Percentiles rank a stretch among this genome's conserved stretches.
phyloP scores from a whole-genome alignment of 2,329 filamentous ascomycete genomes.

The Penicillium sp. region DNA sequence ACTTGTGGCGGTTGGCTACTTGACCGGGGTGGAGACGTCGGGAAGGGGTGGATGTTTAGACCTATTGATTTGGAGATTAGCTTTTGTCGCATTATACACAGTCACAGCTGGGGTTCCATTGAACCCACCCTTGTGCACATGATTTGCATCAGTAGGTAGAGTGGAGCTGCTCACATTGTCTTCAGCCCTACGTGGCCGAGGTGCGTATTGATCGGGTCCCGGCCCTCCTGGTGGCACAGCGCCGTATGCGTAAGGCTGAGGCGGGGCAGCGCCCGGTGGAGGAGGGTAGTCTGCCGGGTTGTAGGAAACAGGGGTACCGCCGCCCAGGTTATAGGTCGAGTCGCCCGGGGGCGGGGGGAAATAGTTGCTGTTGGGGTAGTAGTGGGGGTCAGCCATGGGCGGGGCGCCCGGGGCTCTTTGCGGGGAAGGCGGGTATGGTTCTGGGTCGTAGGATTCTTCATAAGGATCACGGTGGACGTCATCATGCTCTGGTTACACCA shows the following conservation, averaged over 20 bases:
- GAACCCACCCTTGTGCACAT: conserved; percentile 39
- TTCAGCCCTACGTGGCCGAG: conserved; percentile 35
- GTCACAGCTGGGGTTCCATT: conserved; percentile 11
- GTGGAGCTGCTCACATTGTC: conserved; percentile 42
- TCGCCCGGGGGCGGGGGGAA: conserved; percentile 38
- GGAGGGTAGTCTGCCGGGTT: conserved; percentile 37
- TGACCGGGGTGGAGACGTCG: conserved; percentile 12
- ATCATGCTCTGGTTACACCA: conserved; percentile 21
- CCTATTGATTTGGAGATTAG: conserved; percentile 9
- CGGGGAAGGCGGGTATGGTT: conserved; percentile 34
- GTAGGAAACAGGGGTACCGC: conserved; percentile 25
- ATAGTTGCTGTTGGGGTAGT: conserved; percentile 35
- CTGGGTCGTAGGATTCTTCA: conserved; percentile 35
- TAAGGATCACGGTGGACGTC: conserved; percentile 31
- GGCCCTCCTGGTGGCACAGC: conserved; percentile 18
- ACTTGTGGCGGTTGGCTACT: conserved; percentile 19
- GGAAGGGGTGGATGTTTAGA: conserved; percentile 13
- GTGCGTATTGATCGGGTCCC: conserved; percentile 34
- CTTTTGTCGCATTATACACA: neutral
- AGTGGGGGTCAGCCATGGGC: conserved; percentile 22
- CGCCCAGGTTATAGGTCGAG: conserved; percentile 20
- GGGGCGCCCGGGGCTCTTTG: conserved; percentile 26
- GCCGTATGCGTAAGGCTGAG: conserved; percentile 34
- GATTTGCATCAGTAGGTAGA: conserved; percentile 31
- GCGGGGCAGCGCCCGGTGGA: conserved; percentile 33